Percentiles rank a stretch among this genome's conserved stretches.
Conservation (phyloP, 306 rosid genomes). For the Acacia melanoxylon region DNA sequence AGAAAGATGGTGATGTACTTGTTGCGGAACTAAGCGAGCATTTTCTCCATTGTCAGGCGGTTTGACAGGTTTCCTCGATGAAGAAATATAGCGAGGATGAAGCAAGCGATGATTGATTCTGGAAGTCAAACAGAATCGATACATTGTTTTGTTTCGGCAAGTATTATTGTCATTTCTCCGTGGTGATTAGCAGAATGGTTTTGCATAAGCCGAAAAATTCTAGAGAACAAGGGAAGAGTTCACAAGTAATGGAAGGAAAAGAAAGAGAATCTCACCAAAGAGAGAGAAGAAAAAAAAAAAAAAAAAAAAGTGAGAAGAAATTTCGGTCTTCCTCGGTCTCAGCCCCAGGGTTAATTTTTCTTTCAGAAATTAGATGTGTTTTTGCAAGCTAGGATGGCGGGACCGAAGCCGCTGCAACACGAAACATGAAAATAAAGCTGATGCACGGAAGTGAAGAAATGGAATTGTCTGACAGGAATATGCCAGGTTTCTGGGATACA, state of each 20-base stretch:
- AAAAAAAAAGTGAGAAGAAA: neutral
- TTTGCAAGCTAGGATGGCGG: constrained; percentile 43
- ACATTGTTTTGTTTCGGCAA: constrained; percentile 37
- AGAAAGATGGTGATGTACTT: constrained; percentile 25
- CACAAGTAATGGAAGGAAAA: neutral
- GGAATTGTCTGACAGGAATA: neutral
- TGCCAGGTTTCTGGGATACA: neutral
- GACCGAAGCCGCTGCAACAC: constrained; percentile 19
- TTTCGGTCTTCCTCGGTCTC: neutral
- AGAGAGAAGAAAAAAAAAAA: neutral
- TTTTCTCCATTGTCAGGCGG: constrained; percentile 23
- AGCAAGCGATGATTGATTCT: constrained; percentile 49
- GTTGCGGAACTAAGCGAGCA: constrained; percentile 43
- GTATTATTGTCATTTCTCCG: neutral
- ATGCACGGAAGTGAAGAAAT: neutral
- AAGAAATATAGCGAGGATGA: constrained; percentile 40
- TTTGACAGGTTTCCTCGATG: constrained; percentile 32
- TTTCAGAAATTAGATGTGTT: neutral
- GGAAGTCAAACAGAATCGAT: constrained; percentile 52
- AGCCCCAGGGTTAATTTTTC: neutral
- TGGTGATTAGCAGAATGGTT: neutral
- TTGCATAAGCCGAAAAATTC: too few species aligned
- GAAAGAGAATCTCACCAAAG: neutral
- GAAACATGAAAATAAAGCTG: neutral
- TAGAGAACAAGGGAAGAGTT: neutral